Evolutionary conservation across 225 moss, liverwort and hornwort genomes (phyloP), one percentile per base, ranked within the genome.

Genomic region (Lunularia cruciata): DNA sequence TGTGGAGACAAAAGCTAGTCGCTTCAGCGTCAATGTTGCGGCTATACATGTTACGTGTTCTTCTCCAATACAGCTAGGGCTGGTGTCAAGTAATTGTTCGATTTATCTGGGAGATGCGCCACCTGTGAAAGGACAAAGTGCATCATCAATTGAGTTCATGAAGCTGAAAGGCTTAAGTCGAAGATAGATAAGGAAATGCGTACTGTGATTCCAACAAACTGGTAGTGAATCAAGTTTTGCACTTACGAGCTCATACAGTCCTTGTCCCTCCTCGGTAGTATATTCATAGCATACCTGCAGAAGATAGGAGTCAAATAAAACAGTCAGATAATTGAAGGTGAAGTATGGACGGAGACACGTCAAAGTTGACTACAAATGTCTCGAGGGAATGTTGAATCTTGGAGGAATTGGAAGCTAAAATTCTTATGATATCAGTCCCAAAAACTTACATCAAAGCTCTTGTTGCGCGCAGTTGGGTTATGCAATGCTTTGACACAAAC

Each of bases 21-120:
- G 48, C 67, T 51, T 52, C 22, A 9, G 12, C 11, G 3, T 67
- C 49, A 33, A 34, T 9, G 11, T 33, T 35, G 65, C 47, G 45
- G 45, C 23, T 27, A 43, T 42, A 65, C 65, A 47, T n/a, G 35
- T 59, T 48, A 90, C 12, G 93, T 94, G 72, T 94, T 94, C 70
- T 86, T 90, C 75, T 94, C 93, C 23, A 94, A 76, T 16, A 94
- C 93, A 70, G 85, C 68, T 43, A 94, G 67, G 26, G 93, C 93
- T 39, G 93, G 90, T n/a, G 93, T 94, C 76, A 94, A 84, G 83
- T 94, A 94, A 69, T 79, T 94, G 81, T 94, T 94, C 54, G 93
- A 94, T 78, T 94, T 94, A 57, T 94, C 90, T 27, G 93, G 90
- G 71, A 94, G 79, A 72, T 94, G 90, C 16, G 93, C 93, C 67